A percentile compares a stretch with the other conserved stretches of the same genome.
Conservation (phyloP, 2,329 filamentous ascomycete species). For the Aspergillus glaucus region DNA sequence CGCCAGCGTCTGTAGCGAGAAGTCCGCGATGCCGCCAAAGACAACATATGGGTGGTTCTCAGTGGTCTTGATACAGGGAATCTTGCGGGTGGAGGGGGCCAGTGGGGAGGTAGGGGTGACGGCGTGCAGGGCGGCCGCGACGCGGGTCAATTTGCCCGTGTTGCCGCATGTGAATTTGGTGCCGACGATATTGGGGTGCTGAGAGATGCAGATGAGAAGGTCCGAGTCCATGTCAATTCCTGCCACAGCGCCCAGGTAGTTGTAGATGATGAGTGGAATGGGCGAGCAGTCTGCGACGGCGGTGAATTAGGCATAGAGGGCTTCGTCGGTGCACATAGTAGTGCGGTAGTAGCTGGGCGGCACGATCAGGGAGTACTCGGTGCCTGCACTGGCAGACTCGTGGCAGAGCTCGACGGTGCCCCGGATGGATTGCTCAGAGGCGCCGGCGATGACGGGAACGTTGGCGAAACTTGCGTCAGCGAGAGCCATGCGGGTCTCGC, state of each 20-base stretch:
- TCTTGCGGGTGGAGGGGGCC: neutral
- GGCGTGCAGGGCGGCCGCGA: conserved; percentile 8
- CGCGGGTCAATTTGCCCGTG: conserved; percentile 21
- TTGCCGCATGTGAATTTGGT: conserved; percentile 31
- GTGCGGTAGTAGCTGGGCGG: conserved; percentile 39
- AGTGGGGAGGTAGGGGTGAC: neutral
- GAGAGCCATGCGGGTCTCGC: conserved; percentile 34
- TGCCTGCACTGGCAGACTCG: conserved; percentile 35
- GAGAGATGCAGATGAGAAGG: conserved; percentile 18
- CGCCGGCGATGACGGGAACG: conserved; percentile 38
- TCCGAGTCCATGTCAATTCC: conserved; percentile 40
- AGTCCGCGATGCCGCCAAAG: conserved; percentile 83
- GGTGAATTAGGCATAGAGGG: conserved; percentile 33
- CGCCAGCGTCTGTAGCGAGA: conserved; percentile 73
- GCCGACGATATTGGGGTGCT: conserved; percentile 28
- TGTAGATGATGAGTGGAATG: conserved; percentile 42
- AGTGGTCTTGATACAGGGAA: neutral
- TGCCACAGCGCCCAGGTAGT: conserved; percentile 31
- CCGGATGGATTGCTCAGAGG: conserved; percentile 34
- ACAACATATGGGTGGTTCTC: conserved; percentile 59
- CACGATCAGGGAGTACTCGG: conserved; percentile 34
- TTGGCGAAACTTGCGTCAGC: conserved; percentile 25
- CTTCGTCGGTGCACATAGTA: conserved; percentile 27
- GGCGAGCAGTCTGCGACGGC: conserved; percentile 29
- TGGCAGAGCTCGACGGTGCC: conserved; percentile 37